A percentile compares a stretch with the other conserved stretches of the same genome.
These are phyloP conservation scores for Micractinium sp. DNA, from an alignment of 139 green algal species.

Conservation along the genomic window DNA sequence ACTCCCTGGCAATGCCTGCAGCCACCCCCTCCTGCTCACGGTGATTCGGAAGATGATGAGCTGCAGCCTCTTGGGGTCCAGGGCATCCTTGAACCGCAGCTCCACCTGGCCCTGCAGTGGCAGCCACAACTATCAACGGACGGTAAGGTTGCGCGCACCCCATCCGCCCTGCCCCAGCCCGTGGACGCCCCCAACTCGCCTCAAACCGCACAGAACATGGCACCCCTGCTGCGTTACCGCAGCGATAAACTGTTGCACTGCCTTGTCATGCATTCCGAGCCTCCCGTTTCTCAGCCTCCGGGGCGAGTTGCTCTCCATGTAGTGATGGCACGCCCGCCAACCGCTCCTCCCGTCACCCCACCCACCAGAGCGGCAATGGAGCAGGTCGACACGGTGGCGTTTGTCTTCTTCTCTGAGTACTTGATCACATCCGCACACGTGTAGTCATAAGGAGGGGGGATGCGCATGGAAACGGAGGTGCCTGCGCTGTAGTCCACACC, in stretches of 20 bases:
- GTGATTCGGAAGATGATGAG: slow-evolving; percentile 3
- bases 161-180: too few relatives aligned
- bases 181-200: too few relatives aligned
- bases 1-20: background rate
- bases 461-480: background rate
- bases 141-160: too few relatives aligned
- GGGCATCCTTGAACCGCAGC: slow-evolving; percentile 7
- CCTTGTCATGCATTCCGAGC: too few relatives aligned
- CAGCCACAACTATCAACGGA: too few relatives aligned
- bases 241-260: too few relatives aligned
- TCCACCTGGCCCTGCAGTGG: background rate
- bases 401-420: background rate
- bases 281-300: too few relatives aligned
- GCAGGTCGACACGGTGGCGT: background rate
- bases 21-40: background rate
- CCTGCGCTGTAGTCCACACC: background rate
- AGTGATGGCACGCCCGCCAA: too few relatives aligned
- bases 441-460: slow-evolving; percentile 3
- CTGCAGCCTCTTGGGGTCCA: background rate
- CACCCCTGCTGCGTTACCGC: too few relatives aligned
- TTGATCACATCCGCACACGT: background rate
- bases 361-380: background rate
- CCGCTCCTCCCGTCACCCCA: too few relatives aligned
- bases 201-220: too few relatives aligned
- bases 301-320: too few relatives aligned